phyloP scores from a whole-genome alignment of 371 early-diverging fungal genomes.

The Rhizomucor pusillus region DNA sequence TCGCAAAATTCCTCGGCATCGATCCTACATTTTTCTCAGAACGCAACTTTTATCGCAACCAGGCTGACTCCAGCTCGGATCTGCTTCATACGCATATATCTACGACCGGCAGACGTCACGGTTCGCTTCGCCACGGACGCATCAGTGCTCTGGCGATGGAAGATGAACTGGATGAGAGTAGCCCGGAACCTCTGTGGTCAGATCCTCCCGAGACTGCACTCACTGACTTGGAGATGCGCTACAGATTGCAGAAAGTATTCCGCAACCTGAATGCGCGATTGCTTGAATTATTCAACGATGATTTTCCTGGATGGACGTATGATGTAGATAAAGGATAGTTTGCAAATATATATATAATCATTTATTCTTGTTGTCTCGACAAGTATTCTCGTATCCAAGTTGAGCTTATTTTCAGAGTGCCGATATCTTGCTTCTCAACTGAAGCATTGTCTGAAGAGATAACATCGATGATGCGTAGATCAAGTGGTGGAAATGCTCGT shows the following conservation, averaged over 20 bases:
- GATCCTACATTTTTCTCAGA: conserved; percentile 30
- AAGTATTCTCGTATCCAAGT: conserved; percentile 60
- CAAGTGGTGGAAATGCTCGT: conserved; percentile 54
- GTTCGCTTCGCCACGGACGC: conserved; percentile 8
- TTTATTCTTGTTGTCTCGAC: background rate
- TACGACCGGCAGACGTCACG: background rate
- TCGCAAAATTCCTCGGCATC: conserved; percentile 34
- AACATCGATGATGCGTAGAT: conserved; percentile 73
- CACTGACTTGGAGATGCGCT: conserved; percentile 40
- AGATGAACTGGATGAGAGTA: conserved; percentile 5
- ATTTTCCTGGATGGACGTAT: conserved; percentile 50
- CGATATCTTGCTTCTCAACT: conserved; percentile 36
- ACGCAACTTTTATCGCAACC: conserved; percentile 19
- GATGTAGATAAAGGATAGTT: conserved; percentile 49
- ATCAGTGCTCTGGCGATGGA: conserved; percentile 8
- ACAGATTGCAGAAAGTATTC: conserved; percentile 51
- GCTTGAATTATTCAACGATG: conserved; percentile 41
- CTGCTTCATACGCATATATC: background rate
- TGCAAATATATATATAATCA: no score
- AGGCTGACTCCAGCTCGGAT: conserved; percentile 16
- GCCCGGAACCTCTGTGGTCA: background rate
- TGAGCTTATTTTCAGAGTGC: conserved; percentile 66
- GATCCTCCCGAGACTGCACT: conserved; percentile 1
- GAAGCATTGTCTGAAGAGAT: conserved; percentile 51
- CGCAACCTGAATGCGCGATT: conserved; percentile 43